phyloP scores from a whole-genome alignment of 177 flowering plant genomes.

The Vitis hybrid region DNA sequence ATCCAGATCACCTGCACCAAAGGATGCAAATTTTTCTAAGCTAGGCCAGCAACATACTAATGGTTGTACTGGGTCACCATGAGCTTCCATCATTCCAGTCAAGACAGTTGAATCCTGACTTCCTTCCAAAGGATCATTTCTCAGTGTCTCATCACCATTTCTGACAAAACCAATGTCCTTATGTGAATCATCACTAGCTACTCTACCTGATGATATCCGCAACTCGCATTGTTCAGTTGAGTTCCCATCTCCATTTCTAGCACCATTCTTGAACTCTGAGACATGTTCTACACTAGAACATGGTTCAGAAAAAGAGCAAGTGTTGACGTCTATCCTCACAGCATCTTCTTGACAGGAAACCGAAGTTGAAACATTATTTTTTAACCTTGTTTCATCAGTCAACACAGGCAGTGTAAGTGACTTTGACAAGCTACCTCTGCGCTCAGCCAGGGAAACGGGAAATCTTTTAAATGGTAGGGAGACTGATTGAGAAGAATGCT shows the following conservation, averaged over 20 bases:
- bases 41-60: conserved; percentile 60
- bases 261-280: conserved; percentile 15
- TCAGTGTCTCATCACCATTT: conserved; percentile 12
- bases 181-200: conserved; percentile 12
- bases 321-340: conserved; percentile 5
- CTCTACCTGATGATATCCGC: conserved; percentile 14
- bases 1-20: conserved; percentile 40
- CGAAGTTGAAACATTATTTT: conserved; percentile 15
- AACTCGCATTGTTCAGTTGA: conserved; percentile 14
- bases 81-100: conserved; percentile 17
- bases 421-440: conserved; percentile 70
- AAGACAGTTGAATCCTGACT: conserved; percentile 7
- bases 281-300: conserved; percentile 19
- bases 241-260: conserved; percentile 18
- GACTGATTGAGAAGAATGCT: conserved; percentile 24
- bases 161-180: conserved; percentile 11
- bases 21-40: conserved; percentile 45
- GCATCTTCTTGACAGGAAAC: conserved; percentile 21
- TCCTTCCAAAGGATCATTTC: conserved; percentile 13
- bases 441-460: conserved; percentile 70
- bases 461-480: conserved; percentile 36
- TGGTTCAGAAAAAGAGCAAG: conserved; percentile 18
- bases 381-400: conserved; percentile 27
- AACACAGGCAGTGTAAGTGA: conserved; percentile 51
- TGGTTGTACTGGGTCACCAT: conserved; percentile 21